phyloP scores from a whole-genome alignment of 169 alveolate genomes.

The Eimeria nieschulzi region DNA sequence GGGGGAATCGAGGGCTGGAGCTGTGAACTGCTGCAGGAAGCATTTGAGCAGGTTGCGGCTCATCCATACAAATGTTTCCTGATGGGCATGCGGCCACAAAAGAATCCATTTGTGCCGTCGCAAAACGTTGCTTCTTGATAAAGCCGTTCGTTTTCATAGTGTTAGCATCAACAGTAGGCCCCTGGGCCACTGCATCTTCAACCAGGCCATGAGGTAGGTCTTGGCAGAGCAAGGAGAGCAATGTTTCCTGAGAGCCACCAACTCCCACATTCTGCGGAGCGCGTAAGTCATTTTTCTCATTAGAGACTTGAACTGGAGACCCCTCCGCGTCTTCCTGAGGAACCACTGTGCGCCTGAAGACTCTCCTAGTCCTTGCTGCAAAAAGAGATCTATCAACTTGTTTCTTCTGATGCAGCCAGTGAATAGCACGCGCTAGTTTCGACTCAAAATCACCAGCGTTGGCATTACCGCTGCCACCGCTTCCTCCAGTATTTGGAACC shows the following conservation, averaged over 20 bases:
- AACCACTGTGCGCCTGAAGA: not conserved
- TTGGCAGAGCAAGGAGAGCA: slow-evolving; percentile 33
- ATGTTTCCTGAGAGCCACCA: not conserved
- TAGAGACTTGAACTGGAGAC: not conserved
- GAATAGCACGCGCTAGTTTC: slow-evolving; percentile 45
- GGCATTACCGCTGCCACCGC: not conserved
- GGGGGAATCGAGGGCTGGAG: not conserved
- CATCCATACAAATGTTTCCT: not conserved
- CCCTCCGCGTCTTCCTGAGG: not conserved
- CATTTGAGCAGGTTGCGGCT: slow-evolving; percentile 2
- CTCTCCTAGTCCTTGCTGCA: slow-evolving; percentile 42
- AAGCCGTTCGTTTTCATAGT: not conserved
- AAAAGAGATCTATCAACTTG: slow-evolving; percentile 40
- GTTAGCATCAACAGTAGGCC: not conserved
- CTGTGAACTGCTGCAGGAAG: slow-evolving; percentile 10
- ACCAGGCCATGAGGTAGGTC: slow-evolving; percentile 10
- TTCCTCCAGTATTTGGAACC: not conserved
- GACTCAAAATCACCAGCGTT: slow-evolving; percentile 46
- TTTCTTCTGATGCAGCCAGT: slow-evolving; percentile 56
- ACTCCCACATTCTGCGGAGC: not conserved
- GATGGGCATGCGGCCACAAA: slow-evolving; percentile 3
- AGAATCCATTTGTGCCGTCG: not conserved
- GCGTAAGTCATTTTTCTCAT: not conserved
- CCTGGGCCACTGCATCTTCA: not conserved
- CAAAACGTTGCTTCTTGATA: not conserved